Conservation (phyloP, 2,329 filamentous ascomycete species). For the Penicillium oxalicum region DNA sequence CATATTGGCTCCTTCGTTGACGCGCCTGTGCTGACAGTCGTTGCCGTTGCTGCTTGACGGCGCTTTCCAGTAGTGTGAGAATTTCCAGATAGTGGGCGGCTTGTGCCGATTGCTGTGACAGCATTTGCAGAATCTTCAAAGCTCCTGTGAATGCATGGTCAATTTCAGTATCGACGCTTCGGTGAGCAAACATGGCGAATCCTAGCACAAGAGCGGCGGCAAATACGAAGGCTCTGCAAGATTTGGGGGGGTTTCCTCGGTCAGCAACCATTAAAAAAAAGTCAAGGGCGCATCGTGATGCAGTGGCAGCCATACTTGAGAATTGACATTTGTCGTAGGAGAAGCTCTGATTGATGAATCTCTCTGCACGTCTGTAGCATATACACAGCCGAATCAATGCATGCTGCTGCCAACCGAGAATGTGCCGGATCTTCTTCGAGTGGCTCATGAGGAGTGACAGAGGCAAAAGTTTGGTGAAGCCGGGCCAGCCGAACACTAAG, state of each 20-base stretch:
- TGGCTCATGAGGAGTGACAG: slow-evolving; percentile 8
- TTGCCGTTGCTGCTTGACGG: slow-evolving; percentile 41
- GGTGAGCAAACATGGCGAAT: slow-evolving; percentile 50
- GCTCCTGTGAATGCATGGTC: slow-evolving; percentile 46
- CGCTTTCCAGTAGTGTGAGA: slow-evolving; percentile 43
- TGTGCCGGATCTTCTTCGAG: slow-evolving; percentile 25
- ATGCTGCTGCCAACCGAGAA: slow-evolving; percentile 46
- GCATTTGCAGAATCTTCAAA: slow-evolving; percentile 44
- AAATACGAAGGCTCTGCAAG: slow-evolving; percentile 48
- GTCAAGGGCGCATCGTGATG: no score
- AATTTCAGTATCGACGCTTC: slow-evolving; percentile 36
- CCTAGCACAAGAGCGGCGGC: slow-evolving; percentile 53
- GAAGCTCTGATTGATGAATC: slow-evolving; percentile 39
- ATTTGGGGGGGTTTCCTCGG: neutral
- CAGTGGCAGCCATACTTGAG: slow-evolving; percentile 45
- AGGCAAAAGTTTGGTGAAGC: slow-evolving; percentile 21
- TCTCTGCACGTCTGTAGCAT: slow-evolving; percentile 51
- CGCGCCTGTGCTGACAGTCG: slow-evolving; percentile 23
- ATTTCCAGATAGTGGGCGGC: slow-evolving; percentile 55
- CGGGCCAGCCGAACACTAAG: slow-evolving; percentile 38
- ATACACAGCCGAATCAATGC: slow-evolving; percentile 51
- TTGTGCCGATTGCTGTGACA: slow-evolving; percentile 49
- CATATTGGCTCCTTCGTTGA: slow-evolving; percentile 29
- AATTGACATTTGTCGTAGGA: slow-evolving; percentile 54
- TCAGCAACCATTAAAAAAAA: no score